Evolutionary conservation across 2,329 filamentous ascomycete species (phyloP).

Genomic region (Hymenoscyphus infarciens): DNA sequence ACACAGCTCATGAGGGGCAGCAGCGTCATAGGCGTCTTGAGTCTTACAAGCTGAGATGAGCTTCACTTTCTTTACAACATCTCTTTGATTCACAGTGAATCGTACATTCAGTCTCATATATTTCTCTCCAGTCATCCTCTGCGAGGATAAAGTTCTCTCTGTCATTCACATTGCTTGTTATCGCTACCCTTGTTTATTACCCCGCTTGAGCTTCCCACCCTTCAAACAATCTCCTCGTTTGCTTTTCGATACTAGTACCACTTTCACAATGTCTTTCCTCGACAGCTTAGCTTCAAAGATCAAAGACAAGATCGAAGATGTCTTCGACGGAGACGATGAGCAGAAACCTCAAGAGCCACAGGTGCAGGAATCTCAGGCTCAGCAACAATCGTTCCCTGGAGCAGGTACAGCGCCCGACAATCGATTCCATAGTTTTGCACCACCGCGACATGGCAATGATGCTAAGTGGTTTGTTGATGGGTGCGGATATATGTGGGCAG

Average conservation of each 20-base stretch:
- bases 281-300: conserved; percentile 10
- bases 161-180: neutral
- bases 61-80: neutral
- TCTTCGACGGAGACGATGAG: conserved; percentile 10
- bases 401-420: conserved; percentile 42
- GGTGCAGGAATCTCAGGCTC: neutral
- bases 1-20: conserved; percentile 1
- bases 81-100: conserved; percentile 1
- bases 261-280: conserved; percentile 14
- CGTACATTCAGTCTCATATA: neutral
- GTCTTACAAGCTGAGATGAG: neutral
- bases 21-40: neutral
- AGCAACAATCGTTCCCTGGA: neutral
- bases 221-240: neutral
- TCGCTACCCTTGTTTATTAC: neutral
- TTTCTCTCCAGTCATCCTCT: neutral
- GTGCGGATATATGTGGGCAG: conserved; percentile 80
- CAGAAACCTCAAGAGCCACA: conserved; percentile 5
- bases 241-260: neutral
- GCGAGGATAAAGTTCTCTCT: neutral
- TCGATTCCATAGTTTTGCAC: conserved; percentile 67
- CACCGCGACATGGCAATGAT: conserved; percentile 65
- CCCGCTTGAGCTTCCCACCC: neutral
- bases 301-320: conserved; percentile 11
- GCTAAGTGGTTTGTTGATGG: conserved; percentile 88